phyloP scores from a whole-genome alignment of 768 basidiomycete species.

The Ramaria rubella region DNA sequence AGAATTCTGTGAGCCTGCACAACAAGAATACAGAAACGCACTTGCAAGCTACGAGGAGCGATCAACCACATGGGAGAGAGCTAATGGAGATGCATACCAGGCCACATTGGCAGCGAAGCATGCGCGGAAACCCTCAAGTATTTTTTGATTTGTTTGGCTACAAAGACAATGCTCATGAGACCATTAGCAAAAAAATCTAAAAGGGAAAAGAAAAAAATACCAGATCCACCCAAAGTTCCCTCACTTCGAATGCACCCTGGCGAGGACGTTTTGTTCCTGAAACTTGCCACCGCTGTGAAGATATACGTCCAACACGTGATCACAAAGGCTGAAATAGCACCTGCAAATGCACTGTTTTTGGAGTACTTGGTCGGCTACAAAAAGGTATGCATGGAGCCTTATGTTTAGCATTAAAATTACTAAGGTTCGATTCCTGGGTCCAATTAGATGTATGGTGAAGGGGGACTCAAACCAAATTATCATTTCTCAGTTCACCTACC shows the following conservation, averaged over 20 bases:
- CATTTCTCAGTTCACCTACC: conserved; percentile 31
- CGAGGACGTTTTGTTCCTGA: neutral
- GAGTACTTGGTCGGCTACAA: conserved; percentile 8
- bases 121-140: too few species aligned
- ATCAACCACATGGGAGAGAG: too few species aligned
- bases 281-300: neutral
- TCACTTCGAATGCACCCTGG: neutral
- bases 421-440: too few species aligned
- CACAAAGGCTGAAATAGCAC: too few species aligned
- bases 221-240: neutral
- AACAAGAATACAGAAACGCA: too few species aligned
- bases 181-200: neutral
- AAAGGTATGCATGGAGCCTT: neutral
- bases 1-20: too few species aligned
- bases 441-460: conserved; percentile 26
- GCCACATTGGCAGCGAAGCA: too few species aligned
- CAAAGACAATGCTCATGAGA: neutral
- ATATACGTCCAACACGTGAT: too few species aligned
- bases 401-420: neutral
- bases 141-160: too few species aligned
- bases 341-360: too few species aligned
- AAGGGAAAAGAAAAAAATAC: neutral
- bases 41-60: too few species aligned
- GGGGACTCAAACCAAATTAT: conserved; percentile 30
- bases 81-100: too few species aligned